Base-by-base conservation (phyloP, 352 stramenopile species). In the Phytopythium aichiense region DNA sequence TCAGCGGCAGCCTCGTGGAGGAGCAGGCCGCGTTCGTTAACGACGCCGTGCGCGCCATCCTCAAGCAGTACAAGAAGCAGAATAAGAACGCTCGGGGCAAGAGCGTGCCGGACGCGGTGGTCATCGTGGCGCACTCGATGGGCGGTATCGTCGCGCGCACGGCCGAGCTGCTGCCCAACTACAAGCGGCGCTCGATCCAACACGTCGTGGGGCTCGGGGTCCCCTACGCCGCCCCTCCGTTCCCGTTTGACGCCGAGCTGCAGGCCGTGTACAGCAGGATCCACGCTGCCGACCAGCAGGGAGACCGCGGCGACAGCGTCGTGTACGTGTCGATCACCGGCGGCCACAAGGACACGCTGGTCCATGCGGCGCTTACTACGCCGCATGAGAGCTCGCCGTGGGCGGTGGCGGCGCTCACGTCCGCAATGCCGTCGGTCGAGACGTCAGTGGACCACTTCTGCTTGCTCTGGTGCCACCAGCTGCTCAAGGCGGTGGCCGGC, bases 51-150 rank as follows among this genome's bases (percentile, higher is more conserved):
- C 69, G 81, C 25, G 58, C 65, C 25, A 94, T 96, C 64, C 58
- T 95, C 16, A 76, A 71, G 13, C 66, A 89, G 63, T 96, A 95
- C 73, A 81, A 81, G 66, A 74, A 79, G 40, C 79, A 93, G 53
- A 63, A 56, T 20, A 78, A 73, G 52, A 56, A 58, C 8, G 59
- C 43, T 31, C 58, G 50, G 42, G 28, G 49, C 43, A 43, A 59
- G 23, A 51, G 62, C 46, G 43, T 67, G 9, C 83, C 83, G 16
- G 65, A 81, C 13, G 87, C 78, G 33, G 77, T 96, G 40, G 59
- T 95, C 33, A 72, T 96, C 58, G 74, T 95, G 9, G 88, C 82
- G 0, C 87, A 96, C 52, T 95, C 86, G 12, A 96, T 95, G 88
- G 88, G 88, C 25, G 88, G 82, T 53, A 69, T 95, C 16, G 87